Evolutionary conservation across 768 basidiomycete species (phyloP).

Genomic region (Amanita fuliginea): DNA sequence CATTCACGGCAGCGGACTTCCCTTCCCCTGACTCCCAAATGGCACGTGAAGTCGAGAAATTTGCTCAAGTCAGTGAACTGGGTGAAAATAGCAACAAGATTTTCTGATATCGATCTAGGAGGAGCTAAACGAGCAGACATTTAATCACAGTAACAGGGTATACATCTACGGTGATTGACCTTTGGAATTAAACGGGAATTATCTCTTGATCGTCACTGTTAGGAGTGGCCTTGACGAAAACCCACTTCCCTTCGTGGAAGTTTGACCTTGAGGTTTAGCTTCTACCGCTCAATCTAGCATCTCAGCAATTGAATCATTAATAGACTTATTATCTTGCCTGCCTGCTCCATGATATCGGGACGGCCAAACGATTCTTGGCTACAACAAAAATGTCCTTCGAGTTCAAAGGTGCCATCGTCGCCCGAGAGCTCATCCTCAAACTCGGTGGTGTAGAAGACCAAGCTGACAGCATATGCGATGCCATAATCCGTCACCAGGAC

Average conservation of each 20-base stretch:
- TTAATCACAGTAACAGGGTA: constrained; percentile 38
- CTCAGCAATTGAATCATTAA: background rate
- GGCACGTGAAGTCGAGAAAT: constrained; percentile 25
- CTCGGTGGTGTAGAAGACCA: constrained; percentile 34
- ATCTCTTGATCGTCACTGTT: background rate
- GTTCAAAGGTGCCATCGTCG: constrained; percentile 43
- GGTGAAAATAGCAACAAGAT: background rate
- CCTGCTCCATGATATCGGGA: constrained; percentile 42
- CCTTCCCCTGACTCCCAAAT: constrained; percentile 31
- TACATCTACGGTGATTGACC: constrained; percentile 33
- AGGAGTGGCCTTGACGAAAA: constrained; percentile 37
- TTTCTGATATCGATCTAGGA: constrained; percentile 15
- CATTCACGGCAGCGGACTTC: constrained; percentile 26
- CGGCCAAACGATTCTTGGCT: constrained; percentile 33
- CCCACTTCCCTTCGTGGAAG: constrained; percentile 36
- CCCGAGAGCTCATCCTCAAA: constrained; percentile 33
- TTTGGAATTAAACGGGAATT: background rate
- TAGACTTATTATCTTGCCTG: constrained; percentile 41
- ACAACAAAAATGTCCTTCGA: constrained; percentile 48
- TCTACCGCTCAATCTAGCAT: background rate
- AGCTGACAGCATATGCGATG: constrained; percentile 41
- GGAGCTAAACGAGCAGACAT: constrained; percentile 32
- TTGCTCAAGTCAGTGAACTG: constrained; percentile 21
- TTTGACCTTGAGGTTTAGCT: constrained; percentile 22
- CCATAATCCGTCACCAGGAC: constrained; percentile 37